Base-by-base conservation (phyloP, 495 filamentous ascomycete species). In the Geoglossum glabrum region DNA sequence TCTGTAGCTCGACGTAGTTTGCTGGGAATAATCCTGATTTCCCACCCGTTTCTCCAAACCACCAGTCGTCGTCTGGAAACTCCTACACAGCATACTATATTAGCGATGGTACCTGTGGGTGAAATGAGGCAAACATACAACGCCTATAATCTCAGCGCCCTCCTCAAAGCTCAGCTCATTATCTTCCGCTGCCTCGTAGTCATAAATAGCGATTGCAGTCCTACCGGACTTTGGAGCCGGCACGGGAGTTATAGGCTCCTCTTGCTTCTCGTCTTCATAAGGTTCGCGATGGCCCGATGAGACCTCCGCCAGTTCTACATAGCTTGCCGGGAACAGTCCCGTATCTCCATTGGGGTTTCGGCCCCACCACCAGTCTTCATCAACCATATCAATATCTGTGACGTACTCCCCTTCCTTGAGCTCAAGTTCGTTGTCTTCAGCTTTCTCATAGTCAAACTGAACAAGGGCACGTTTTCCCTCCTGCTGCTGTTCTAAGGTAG, bases 51-150 rank as follows among this genome's bases (percentile, higher is more conserved):
- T 86, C 79, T 38, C 92, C 92, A 60, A 86, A 80, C 92, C 92
- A 99, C 92, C 92, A 99, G 66, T 97, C 92, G 60, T 97, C 89
- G 66, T 97, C 92, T 4, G 93, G 93, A 71, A 97, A 97, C 70
- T 96, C 86, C 83, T 86, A 62, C n/a, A 17, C 1, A 38, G 15
- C 10, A 31, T 33, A 40, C 6, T 56, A 17, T 45, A 17, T 45
- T 56, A 56, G 33, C 23, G n/a, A n/a, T 27, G 17, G 9, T 43
- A 43, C 38, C 26, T 27, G n/a, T 8, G 38, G 13, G n/a, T 17
- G 3, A 52, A 45, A 9, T 31, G 67, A 34, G 26, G 21, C 5
- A 1, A 34, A 73, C 81, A 71, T 76, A 85, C 81, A 58, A 85
- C 67, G 51, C 74, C 71, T 3, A 66, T 71, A 54, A 99, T 86